Evolutionary conservation across 805 yeast species (phyloP).

Genomic region (Clavispora carvajalis): DNA sequence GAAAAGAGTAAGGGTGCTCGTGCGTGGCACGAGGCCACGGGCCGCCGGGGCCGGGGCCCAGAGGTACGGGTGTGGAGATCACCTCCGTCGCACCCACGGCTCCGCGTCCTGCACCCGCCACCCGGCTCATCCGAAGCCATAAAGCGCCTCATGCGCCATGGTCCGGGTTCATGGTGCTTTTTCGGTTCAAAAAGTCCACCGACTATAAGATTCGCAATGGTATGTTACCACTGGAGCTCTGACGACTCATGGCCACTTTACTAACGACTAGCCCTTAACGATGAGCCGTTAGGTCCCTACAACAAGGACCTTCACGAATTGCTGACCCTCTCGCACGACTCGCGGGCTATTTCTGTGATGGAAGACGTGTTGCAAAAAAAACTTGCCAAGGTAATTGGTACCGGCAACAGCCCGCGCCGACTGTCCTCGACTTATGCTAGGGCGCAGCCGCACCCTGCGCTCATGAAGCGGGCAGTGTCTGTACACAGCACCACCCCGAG

Average conservation of each 20-base stretch:
- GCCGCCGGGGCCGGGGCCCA: neutral
- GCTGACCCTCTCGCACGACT: constrained; percentile 40
- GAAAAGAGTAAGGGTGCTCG: neutral
- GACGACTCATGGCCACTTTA: no score
- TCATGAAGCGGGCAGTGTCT: constrained; percentile 1
- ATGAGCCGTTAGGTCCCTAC: constrained; percentile 51
- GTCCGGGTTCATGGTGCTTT: neutral
- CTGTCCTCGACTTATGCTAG: neutral
- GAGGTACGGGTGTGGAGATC: neutral
- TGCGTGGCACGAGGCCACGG: neutral
- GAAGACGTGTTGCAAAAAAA: constrained; percentile 37
- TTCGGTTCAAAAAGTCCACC: constrained; percentile 4
- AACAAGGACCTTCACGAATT: constrained; percentile 51
- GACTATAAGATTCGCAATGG: constrained; percentile 11
- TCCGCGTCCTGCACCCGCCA: neutral
- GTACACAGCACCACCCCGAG: constrained; percentile 1
- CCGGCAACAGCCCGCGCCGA: constrained; percentile 3
- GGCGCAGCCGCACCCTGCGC: neutral
- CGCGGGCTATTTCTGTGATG: constrained; percentile 35
- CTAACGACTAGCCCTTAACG: constrained; percentile 40
- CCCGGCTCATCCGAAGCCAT: neutral
- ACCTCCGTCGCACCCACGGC: neutral
- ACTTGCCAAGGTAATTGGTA: constrained; percentile 17
- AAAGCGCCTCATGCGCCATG: neutral
- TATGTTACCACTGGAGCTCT: constrained; percentile 3